Evolutionary conservation across 2,329 filamentous ascomycete genomes (phyloP).

Genomic region (Claviceps capensis): DNA sequence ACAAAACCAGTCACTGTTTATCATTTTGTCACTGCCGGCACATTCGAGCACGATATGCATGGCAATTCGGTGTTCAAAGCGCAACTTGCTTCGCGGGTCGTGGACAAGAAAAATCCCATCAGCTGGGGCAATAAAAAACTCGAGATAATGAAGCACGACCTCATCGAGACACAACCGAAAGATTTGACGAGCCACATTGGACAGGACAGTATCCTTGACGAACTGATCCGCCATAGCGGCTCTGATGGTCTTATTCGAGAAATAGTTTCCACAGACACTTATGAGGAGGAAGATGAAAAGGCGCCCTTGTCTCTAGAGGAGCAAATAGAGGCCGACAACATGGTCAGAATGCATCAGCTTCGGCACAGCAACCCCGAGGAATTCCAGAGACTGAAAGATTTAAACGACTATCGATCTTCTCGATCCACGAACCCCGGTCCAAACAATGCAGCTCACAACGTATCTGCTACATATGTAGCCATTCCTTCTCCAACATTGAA

Average conservation of each 20-base stretch:
- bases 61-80: constrained; percentile 70
- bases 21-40: constrained; percentile 63
- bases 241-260: constrained; percentile 27
- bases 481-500: not conserved
- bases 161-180: constrained; percentile 35
- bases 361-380: constrained; percentile 19
- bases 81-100: constrained; percentile 63
- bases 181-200: constrained; percentile 40
- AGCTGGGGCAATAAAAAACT: constrained; percentile 44
- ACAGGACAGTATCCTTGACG: constrained; percentile 49
- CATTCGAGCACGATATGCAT: constrained; percentile 62
- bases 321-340: constrained; percentile 34
- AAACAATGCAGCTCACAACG: not conserved
- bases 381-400: constrained; percentile 13
- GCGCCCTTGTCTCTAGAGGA: constrained; percentile 45
- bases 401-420: not conserved
- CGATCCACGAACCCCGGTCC: not conserved
- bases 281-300: constrained; percentile 53
- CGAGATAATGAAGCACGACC: constrained; percentile 40
- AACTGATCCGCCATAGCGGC: constrained; percentile 24
- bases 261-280: constrained; percentile 58
- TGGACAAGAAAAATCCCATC: constrained; percentile 70
- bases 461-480: not conserved
- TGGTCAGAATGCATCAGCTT: constrained; percentile 20
- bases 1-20: constrained; percentile 73